These are phyloP conservation scores for Talaromyces trachyspermus DNA, from an alignment of 495 filamentous ascomycete genomes.

Conservation along the genomic window DNA sequence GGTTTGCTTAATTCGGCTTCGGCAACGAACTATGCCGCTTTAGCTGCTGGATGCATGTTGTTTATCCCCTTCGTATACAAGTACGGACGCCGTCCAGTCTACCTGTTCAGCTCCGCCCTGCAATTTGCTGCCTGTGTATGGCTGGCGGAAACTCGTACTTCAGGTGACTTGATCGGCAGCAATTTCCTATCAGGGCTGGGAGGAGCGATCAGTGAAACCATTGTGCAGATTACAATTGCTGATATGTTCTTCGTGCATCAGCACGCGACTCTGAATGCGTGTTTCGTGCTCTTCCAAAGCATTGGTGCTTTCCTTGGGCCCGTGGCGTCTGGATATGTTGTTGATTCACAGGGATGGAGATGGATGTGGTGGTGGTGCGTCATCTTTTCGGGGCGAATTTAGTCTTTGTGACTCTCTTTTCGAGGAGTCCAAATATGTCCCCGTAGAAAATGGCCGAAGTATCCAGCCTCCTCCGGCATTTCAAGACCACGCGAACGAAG, in stretches of 20 bases:
- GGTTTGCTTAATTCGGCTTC: conserved; percentile 29
- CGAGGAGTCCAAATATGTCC: conserved; percentile 35
- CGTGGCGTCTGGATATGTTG: conserved; percentile 38
- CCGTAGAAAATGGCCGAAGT: background rate
- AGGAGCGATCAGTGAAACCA: conserved; percentile 33
- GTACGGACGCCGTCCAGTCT: conserved; percentile 38
- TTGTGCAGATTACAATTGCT: conserved; percentile 40
- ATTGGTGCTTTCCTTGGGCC: conserved; percentile 31
- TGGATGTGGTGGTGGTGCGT: conserved; percentile 48
- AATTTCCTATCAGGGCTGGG: conserved; percentile 28
- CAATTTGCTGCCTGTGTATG: conserved; percentile 32
- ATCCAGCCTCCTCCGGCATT: background rate
- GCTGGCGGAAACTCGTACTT: conserved; percentile 25
- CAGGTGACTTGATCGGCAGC: conserved; percentile 23
- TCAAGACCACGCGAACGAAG: background rate
- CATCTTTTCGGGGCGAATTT: conserved; percentile 37
- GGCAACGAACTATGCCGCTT: conserved; percentile 27
- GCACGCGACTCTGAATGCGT: conserved; percentile 30
- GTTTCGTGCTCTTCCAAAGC: conserved; percentile 27
- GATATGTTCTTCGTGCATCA: conserved; percentile 46
- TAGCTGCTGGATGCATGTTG: conserved; percentile 34
- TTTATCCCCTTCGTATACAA: conserved; percentile 40
- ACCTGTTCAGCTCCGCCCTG: conserved; percentile 27
- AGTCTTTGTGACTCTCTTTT: conserved; percentile 29
- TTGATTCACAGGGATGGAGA: conserved; percentile 37